Conservation (phyloP, 2,329 filamentous ascomycete genomes). For the Trichoderma lentiforme region DNA sequence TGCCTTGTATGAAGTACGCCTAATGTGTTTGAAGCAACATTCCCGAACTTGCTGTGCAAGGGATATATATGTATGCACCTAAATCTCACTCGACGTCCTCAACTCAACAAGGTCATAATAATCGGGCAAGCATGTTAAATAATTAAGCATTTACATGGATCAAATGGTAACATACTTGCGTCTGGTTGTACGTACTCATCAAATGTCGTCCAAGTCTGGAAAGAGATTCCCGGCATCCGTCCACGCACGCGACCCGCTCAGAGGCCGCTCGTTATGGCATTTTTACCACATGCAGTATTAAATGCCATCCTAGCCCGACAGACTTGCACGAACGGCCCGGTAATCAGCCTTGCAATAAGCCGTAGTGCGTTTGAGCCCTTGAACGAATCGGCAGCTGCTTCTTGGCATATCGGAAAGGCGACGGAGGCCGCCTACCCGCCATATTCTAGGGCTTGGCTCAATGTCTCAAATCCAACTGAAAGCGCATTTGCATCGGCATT, state of each 20-base stretch:
- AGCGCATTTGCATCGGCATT: not conserved
- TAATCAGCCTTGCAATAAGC: constrained; percentile 8
- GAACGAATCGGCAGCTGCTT: not conserved
- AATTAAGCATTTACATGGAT: not conserved
- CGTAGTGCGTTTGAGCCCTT: not conserved
- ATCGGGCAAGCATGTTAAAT: not conserved
- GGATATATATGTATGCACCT: not conserved
- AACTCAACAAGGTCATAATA: not conserved
- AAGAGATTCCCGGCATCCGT: not conserved
- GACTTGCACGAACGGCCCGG: not conserved
- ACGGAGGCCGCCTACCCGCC: not conserved
- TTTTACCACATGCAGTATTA: not conserved
- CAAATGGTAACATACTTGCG: not conserved
- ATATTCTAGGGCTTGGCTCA: too few species aligned
- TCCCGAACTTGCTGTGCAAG: not conserved
- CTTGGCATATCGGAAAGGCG: not conserved
- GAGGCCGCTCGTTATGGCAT: not conserved
- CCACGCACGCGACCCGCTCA: not conserved
- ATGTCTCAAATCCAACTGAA: not conserved
- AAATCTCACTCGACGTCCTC: not conserved
- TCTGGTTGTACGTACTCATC: not conserved
- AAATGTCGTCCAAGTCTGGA: not conserved
- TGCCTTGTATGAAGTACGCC: not conserved
- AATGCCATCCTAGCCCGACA: not conserved
- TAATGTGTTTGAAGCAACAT: not conserved